These are phyloP conservation scores for Aaosphaeria arxii DNA, from an alignment of 2,329 filamentous ascomycete genomes.

Conservation along the genomic window DNA sequence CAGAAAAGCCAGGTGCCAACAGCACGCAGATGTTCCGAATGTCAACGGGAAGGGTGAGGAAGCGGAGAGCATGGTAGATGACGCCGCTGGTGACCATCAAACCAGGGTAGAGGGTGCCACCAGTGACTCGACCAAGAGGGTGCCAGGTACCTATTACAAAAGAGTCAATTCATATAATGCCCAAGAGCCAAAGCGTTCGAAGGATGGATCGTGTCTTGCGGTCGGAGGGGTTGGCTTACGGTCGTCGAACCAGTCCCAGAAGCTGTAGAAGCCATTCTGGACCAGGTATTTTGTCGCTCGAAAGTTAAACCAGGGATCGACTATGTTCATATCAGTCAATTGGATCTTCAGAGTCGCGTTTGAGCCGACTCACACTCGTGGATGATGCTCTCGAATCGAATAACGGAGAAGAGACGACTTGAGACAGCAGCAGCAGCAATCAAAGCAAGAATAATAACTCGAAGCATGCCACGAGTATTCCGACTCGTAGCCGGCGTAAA, in stretches of 20 bases:
- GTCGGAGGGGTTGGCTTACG: conserved; percentile 50
- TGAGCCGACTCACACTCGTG: conserved; percentile 80
- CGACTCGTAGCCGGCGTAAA: conserved; percentile 75
- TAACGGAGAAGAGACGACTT: conserved; percentile 96
- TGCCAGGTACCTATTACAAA: conserved; percentile 78
- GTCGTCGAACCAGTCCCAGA: conserved; percentile 99
- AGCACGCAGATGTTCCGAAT: conserved; percentile 99
- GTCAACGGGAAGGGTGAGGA: conserved; percentile 88
- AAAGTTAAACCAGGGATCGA: conserved; percentile 99
- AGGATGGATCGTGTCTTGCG: too few relatives aligned
- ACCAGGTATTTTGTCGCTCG: conserved; percentile 97
- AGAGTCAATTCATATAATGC: too few relatives aligned
- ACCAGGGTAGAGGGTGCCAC: conserved; percentile 96
- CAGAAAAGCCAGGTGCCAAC: conserved; percentile 90
- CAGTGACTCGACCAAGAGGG: conserved; percentile 94
- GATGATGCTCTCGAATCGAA: conserved; percentile 98
- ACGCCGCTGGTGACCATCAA: conserved; percentile 98
- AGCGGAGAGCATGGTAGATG: conserved; percentile 91
- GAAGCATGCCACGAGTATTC: conserved; percentile 80
- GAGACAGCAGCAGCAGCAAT: conserved; percentile 90
- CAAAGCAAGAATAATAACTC: conserved; percentile 83
- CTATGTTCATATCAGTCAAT: conserved; percentile 46
- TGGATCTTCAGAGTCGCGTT: too few relatives aligned
- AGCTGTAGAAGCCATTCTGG: conserved; percentile 94
- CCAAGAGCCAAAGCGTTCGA: too few relatives aligned